These are phyloP conservation scores for Melampsora americana DNA, from an alignment of 1,284 basidiomycete genomes.

Conservation along the genomic window DNA sequence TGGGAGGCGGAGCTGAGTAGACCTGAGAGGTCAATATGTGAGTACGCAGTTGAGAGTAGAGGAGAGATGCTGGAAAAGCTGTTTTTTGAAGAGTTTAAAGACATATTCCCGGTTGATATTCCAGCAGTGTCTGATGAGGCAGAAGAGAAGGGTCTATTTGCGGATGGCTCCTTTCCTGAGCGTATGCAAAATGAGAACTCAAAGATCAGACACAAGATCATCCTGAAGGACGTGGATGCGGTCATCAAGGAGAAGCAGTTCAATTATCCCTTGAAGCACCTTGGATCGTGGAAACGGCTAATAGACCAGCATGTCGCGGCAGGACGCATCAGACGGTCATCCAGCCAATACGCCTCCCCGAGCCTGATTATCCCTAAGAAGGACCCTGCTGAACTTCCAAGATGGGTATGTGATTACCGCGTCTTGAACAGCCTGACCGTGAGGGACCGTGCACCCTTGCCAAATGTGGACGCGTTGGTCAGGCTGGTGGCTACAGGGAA, in stretches of 20 bases:
- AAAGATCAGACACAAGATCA: not conserved
- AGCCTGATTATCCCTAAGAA: conserved; percentile 20
- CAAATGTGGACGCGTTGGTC: conserved; percentile 9
- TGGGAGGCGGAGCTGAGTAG: too few relatives aligned
- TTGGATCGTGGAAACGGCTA: conserved; percentile 23
- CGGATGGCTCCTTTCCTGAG: conserved; percentile 46
- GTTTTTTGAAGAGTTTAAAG: too few relatives aligned
- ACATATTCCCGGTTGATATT: too few relatives aligned
- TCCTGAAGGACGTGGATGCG: conserved; percentile 8
- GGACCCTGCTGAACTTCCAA: conserved; percentile 45
- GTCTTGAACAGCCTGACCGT: conserved; percentile 44
- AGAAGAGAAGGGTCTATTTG: not conserved
- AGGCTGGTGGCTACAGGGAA: conserved; percentile 39
- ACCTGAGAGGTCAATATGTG: too few relatives aligned
- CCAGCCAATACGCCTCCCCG: conserved; percentile 24
- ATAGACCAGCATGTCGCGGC: conserved; percentile 43
- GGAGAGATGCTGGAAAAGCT: too few relatives aligned
- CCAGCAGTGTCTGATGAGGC: conserved; percentile 3
- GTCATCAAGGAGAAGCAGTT: conserved; percentile 40
- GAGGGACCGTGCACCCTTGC: conserved; percentile 45
- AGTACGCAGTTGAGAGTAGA: too few relatives aligned
- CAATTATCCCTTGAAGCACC: conserved; percentile 21
- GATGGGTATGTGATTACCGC: conserved; percentile 46
- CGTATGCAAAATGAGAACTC: conserved; percentile 50
- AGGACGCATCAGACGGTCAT: conserved; percentile 31